Evolutionary conservation across 345 rosid species (phyloP).

Genomic region (Eucalyptus lansdowneana): DNA sequence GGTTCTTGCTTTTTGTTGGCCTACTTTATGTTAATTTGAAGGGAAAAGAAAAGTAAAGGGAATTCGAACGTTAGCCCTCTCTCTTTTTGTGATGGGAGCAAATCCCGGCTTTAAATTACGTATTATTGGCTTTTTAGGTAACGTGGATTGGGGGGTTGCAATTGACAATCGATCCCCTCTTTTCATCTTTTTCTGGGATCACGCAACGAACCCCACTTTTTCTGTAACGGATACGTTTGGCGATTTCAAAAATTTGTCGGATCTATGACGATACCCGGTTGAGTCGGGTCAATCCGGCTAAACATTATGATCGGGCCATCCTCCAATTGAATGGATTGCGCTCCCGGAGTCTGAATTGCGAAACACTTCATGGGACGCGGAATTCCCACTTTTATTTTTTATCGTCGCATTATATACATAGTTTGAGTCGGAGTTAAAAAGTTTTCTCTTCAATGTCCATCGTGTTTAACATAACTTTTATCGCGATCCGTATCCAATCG

Average conservation of each 20-base stretch:
- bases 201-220: neutral
- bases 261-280: neutral
- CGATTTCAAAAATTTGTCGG: fast-evolving
- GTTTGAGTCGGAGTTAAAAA: neutral
- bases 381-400: neutral
- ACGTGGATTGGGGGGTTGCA: neutral
- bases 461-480: neutral
- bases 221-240: neutral
- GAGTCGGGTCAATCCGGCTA: neutral
- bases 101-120: neutral
- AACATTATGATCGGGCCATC: neutral
- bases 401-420: fast-evolving
- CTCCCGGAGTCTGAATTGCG: neutral
- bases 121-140: neutral
- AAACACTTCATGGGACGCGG: neutral
- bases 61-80: neutral
- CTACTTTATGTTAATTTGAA: neutral
- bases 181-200: neutral
- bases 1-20: neutral
- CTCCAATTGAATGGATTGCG: neutral
- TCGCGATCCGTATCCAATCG: fast-evolving
- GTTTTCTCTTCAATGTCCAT: fast-evolving
- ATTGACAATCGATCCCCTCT: neutral
- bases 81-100: neutral
- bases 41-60: neutral